A percentile compares a stretch with the other conserved stretches of the same genome.
phyloP scores from a whole-genome alignment of 805 yeast genomes.

The Starmera quercuum region DNA sequence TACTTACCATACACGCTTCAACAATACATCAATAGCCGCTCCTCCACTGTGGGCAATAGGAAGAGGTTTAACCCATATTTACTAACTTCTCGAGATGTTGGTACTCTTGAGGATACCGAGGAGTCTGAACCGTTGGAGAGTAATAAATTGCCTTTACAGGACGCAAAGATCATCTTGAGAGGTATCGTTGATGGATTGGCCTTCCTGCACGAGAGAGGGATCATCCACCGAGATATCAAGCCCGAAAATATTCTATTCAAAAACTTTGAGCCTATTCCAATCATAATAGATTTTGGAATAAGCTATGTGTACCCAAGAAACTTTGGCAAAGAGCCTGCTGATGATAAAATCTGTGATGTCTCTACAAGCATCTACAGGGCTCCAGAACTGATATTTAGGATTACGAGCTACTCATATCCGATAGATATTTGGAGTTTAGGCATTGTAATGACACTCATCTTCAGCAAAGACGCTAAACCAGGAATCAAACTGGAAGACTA shows the following conservation, averaged over 20 bases:
- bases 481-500: constrained; percentile 30
- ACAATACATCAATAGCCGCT: constrained; percentile 22
- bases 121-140: constrained; percentile 1
- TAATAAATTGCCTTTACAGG: constrained; percentile 9
- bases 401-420: constrained; percentile 41
- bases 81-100: constrained; percentile 13
- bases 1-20: constrained; percentile 27
- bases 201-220: constrained; percentile 63
- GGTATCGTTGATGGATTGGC: constrained; percentile 39
- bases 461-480: constrained; percentile 29
- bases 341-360: constrained; percentile 41
- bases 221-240: constrained; percentile 90
- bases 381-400: constrained; percentile 64
- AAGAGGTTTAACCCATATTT: constrained; percentile 28
- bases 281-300: constrained; percentile 36
- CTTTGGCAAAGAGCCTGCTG: constrained; percentile 46
- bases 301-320: constrained; percentile 38
- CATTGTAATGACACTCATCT: constrained; percentile 47
- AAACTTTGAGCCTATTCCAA: constrained; percentile 20
- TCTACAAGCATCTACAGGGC: constrained; percentile 64
- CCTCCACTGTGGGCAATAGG: constrained; percentile 17
- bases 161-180: constrained; percentile 24
- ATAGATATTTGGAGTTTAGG: constrained; percentile 74
- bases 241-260: constrained; percentile 67
- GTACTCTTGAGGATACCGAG: constrained; percentile 12